Evolutionary conservation across 306 rosid genomes (phyloP).

Genomic region (Acacia crassicarpa): DNA sequence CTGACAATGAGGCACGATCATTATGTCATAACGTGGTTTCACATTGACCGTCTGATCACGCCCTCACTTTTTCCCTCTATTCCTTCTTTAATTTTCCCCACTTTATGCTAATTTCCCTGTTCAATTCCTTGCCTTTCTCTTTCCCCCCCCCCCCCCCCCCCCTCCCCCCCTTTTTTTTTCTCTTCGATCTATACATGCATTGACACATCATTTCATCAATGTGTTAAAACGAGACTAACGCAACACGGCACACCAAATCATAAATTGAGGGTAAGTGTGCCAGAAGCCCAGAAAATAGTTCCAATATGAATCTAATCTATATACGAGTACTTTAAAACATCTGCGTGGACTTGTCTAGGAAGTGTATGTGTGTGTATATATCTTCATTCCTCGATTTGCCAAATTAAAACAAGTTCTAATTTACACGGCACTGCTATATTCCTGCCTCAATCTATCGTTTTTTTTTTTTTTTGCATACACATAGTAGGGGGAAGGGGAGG

Average conservation of each 20-base stretch:
- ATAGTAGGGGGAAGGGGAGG: too few relatives aligned
- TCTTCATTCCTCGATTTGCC: neutral
- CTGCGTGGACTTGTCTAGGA: too few relatives aligned
- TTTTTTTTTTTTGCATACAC: too few relatives aligned
- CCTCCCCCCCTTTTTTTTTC: neutral
- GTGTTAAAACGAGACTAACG: neutral
- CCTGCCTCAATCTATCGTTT: neutral
- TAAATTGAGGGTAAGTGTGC: neutral
- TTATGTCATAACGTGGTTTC: constrained; percentile 30
- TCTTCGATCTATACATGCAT: neutral
- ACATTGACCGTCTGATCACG: constrained; percentile 34
- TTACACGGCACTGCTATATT: neutral
- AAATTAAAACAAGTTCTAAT: neutral
- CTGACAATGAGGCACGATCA: constrained; percentile 24
- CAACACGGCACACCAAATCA: neutral
- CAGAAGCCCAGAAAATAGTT: too few relatives aligned
- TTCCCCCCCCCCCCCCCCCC: neutral
- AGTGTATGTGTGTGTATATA: too few relatives aligned
- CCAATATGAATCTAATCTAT: neutral
- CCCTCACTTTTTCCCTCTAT: neutral
- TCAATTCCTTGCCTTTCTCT: neutral
- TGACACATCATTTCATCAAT: neutral
- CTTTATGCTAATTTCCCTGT: neutral
- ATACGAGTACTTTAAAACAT: too few relatives aligned
- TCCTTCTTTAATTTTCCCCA: neutral